Conservation (phyloP, 2,329 filamentous ascomycete genomes). For the Trichoderma atroviride region DNA sequence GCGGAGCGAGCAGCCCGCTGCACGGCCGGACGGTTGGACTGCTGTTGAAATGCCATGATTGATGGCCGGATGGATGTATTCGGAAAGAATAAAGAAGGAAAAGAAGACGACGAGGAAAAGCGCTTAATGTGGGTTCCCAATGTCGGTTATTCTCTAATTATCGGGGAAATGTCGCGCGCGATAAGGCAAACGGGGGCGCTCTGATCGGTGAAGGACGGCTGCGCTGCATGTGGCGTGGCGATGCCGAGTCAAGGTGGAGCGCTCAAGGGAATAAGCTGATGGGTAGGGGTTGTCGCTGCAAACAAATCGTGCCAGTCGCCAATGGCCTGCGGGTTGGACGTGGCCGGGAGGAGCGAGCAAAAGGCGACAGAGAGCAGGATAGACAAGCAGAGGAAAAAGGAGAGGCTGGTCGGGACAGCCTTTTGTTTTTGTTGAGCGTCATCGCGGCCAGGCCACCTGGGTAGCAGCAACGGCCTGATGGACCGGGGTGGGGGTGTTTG, state of each 20-base stretch:
- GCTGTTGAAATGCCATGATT: conserved; percentile 63
- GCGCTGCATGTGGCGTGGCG: not conserved
- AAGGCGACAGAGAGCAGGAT: not conserved
- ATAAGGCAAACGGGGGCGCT: conserved; percentile 14
- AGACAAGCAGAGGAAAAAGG: not conserved
- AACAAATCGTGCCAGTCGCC: conserved; percentile 6
- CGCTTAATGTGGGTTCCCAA: conserved; percentile 17
- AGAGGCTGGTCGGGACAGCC: conserved; percentile 7
- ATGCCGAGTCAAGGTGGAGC: conserved; percentile 18
- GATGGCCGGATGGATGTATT: not conserved
- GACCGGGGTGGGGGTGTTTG: conserved; percentile 18
- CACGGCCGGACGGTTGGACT: conserved; percentile 56
- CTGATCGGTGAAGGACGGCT: conserved; percentile 17
- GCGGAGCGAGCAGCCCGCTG: conserved; percentile 52
- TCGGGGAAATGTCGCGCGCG: conserved; percentile 19
- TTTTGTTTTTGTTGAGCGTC: conserved; percentile 19
- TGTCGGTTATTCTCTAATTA: conserved; percentile 22
- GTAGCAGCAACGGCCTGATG: conserved; percentile 16
- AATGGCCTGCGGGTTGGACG: conserved; percentile 15
- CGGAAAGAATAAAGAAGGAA: not conserved
- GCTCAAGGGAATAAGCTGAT: not conserved
- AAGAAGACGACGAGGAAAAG: not conserved
- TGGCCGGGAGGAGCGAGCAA: not conserved
- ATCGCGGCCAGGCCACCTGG: conserved; percentile 11
- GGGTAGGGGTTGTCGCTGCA: conserved; percentile 3